A percentile compares a stretch with the other conserved stretches of the same genome.
Conservation (phyloP, 129 eudicot genomes). For the Flaveria sonorensis region DNA sequence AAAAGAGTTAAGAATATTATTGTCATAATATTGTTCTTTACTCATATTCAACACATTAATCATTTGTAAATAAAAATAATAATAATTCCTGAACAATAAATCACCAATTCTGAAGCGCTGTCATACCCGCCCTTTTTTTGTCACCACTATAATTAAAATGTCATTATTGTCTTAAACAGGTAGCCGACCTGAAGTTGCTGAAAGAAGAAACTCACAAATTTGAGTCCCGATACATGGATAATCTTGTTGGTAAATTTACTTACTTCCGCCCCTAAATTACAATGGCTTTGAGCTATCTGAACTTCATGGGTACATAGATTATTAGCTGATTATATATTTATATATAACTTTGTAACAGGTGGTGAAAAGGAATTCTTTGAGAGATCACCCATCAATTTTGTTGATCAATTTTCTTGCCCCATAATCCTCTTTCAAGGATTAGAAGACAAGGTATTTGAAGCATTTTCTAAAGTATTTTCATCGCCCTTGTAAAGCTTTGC, state of each 20-base stretch:
- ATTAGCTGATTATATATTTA: not conserved
- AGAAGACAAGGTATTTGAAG: constrained; percentile 77
- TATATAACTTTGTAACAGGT: constrained; percentile 47
- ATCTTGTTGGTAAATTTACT: constrained; percentile 72
- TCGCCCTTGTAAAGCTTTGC: not conserved
- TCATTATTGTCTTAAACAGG: constrained; percentile 48
- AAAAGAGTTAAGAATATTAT: not conserved
- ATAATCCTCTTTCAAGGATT: constrained; percentile 91
- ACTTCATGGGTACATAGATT: constrained; percentile 5
- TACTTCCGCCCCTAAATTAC: not conserved
- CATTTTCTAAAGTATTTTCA: not conserved
- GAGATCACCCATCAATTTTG: constrained; percentile 93
- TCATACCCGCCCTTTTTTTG: too few species aligned
- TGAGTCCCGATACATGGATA: constrained; percentile 84
- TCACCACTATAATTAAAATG: not conserved
- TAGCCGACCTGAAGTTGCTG: constrained; percentile 77
- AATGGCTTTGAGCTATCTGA: constrained; percentile 2
- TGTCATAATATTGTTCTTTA: not conserved
- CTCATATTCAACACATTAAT: not conserved
- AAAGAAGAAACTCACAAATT: constrained; percentile 95
- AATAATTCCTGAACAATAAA: not conserved
- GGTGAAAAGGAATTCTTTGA: constrained; percentile 73
- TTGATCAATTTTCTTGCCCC: constrained; percentile 88
- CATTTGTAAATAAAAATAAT: not conserved
- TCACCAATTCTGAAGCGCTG: not conserved